Percentiles rank a stretch among this genome's conserved stretches.
phyloP scores from a whole-genome alignment of 2,329 filamentous ascomycete genomes.

The Dendryphion nanum region DNA sequence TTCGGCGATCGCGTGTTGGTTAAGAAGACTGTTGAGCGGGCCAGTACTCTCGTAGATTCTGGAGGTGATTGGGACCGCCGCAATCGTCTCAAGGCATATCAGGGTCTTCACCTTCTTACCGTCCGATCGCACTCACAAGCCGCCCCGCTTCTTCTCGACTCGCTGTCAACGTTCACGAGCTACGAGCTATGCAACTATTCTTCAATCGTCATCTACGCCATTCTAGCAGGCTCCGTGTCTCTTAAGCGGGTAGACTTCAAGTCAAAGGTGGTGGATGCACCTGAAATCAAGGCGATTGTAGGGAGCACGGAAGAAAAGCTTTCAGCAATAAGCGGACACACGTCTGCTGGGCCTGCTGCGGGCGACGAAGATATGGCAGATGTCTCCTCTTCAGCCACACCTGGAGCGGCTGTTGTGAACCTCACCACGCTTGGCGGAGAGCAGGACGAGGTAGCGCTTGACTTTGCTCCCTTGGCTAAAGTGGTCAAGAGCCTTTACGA shows the following conservation, averaged over 20 bases:
- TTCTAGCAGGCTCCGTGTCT: slow-evolving; percentile 89
- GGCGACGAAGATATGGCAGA: slow-evolving; percentile 74
- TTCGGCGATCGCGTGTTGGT: slow-evolving; percentile 90
- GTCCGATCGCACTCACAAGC: slow-evolving; percentile 86
- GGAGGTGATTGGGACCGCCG: slow-evolving; percentile 98
- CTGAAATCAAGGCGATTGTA: slow-evolving; percentile 96
- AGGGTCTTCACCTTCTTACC: slow-evolving; percentile 89
- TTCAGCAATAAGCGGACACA: slow-evolving; percentile 73
- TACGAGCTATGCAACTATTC: slow-evolving; percentile 99
- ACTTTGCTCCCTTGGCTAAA: slow-evolving; percentile 84
- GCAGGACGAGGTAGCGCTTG: slow-evolving; percentile 78
- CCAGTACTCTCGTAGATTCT: slow-evolving; percentile 84
- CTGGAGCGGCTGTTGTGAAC: slow-evolving; percentile 73
- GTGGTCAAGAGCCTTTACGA: slow-evolving; percentile 90
- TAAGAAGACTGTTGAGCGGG: slow-evolving; percentile 90
- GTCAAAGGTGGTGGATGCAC: slow-evolving; percentile 96
- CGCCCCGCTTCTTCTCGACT: slow-evolving; percentile 91
- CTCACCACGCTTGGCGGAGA: slow-evolving; percentile 81
- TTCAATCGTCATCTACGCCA: slow-evolving; percentile 89
- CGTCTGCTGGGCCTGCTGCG: slow-evolving; percentile 77
- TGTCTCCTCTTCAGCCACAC: slow-evolving; percentile 48
- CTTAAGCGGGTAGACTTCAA: slow-evolving; percentile 98
- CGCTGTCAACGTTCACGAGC: slow-evolving; percentile 95
- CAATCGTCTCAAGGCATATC: slow-evolving; percentile 98
- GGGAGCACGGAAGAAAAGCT: slow-evolving; percentile 87